These are phyloP conservation scores for Arthrinium phaeospermum DNA, from an alignment of 2,329 filamentous ascomycete species.

Conservation along the genomic window DNA sequence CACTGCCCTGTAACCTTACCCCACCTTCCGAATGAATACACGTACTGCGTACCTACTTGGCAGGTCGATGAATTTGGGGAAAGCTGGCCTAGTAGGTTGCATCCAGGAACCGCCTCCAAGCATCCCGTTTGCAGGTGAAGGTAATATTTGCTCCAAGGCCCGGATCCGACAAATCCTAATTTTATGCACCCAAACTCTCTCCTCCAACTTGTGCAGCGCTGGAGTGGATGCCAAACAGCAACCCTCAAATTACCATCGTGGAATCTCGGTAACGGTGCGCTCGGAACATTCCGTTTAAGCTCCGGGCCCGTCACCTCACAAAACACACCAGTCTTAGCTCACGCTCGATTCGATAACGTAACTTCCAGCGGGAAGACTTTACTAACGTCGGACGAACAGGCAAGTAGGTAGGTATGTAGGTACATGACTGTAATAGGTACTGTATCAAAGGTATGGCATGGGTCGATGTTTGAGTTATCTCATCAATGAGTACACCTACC, in stretches of 20 bases:
- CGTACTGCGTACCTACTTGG: neutral
- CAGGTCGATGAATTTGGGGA: too few species aligned
- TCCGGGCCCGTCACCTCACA: constrained; percentile 4
- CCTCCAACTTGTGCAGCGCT: neutral
- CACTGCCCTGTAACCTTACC: neutral
- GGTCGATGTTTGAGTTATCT: neutral
- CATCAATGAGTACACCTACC: too few species aligned
- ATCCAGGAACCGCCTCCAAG: neutral
- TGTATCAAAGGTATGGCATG: neutral
- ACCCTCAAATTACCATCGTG: neutral
- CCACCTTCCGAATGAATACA: constrained; percentile 1
- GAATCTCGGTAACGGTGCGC: neutral
- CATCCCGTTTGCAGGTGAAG: neutral
- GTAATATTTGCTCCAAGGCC: neutral
- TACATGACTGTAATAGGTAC: too few species aligned
- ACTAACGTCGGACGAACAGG: neutral
- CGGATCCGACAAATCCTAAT: neutral
- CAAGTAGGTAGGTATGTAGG: too few species aligned
- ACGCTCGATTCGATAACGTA: neutral
- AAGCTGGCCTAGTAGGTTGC: neutral
- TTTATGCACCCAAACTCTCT: neutral
- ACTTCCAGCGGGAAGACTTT: neutral
- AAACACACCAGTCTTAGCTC: constrained; percentile 4
- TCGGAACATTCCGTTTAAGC: constrained; percentile 15
- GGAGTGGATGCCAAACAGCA: neutral